phyloP scores from a whole-genome alignment of 1,284 basidiomycete genomes.

The Peniophora sp. region DNA sequence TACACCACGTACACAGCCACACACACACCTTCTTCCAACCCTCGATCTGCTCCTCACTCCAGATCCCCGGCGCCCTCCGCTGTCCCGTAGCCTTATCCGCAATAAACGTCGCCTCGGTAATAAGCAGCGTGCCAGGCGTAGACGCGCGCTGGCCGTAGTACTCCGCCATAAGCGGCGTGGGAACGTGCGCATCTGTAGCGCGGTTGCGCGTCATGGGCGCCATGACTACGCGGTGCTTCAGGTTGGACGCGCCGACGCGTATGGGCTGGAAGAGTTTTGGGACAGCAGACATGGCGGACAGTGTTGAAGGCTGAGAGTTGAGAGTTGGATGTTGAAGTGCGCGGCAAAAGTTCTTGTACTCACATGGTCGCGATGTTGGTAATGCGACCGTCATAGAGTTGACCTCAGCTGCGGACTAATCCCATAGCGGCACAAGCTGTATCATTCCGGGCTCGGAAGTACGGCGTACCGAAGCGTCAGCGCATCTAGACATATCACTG shows the following conservation, averaged over 20 bases:
- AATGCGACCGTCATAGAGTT: too few relatives aligned
- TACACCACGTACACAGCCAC: background rate
- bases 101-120: constrained; percentile 41
- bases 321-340: background rate
- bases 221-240: constrained; percentile 38
- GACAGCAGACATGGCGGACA: background rate
- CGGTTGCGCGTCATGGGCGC: constrained; percentile 38
- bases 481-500: too few relatives aligned
- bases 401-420: too few relatives aligned
- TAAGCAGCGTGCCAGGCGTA: constrained; percentile 36
- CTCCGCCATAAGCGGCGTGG: constrained; percentile 22
- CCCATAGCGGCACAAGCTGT: too few relatives aligned
- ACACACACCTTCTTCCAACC: constrained; percentile 36
- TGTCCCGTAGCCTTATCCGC: constrained; percentile 29
- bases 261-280: constrained; percentile 35
- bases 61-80: constrained; percentile 32
- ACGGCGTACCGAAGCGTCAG: too few relatives aligned
- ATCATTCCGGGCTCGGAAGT: too few relatives aligned
- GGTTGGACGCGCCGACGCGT: constrained; percentile 29
- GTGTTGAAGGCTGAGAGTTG: background rate
- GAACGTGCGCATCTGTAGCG: constrained; percentile 21
- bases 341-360: too few relatives aligned
- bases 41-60: constrained; percentile 32
- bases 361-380: too few relatives aligned
- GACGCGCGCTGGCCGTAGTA: constrained; percentile 42